Base-by-base conservation (phyloP, 2,329 filamentous ascomycete genomes). In the Monilinia fructigena region DNA sequence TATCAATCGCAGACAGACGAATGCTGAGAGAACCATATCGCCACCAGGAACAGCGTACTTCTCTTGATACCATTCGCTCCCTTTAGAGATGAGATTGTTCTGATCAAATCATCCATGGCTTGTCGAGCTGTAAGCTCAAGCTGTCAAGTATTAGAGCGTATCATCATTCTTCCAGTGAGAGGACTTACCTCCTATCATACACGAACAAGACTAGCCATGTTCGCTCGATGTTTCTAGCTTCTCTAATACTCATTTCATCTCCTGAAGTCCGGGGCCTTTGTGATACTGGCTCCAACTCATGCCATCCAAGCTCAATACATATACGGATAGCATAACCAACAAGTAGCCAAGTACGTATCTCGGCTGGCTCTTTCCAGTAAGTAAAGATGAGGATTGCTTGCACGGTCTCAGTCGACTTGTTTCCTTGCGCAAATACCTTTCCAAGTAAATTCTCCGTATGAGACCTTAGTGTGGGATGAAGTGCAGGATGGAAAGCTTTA, bases 351-450 rank as follows among this genome's bases (percentile, higher is more conserved):
- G 76, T 76, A 16, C 79, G 73, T 14, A 75, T 78, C 66, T 80
- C 79, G 10, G 77, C 75, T 3, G 78, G 77, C 52, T 80, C 77
- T 69, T 80, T 80, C 78, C 78, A 80, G 68, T 79, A 79, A 2
- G 78, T 80, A 7, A 78, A 66, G 11, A 78, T 69, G n/a, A 78
- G 70, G 11, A 79, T 76, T 0, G 76, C 78, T 66, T 80, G 79
- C 1, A 78, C 76, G 8, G 75, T 75, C 61, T 80, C 79, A 2
- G 74, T 71, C 0, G 78, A 80, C 55, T 79, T 79, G 1, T 67
- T 69, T 20, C 78, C 78, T 2, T 70, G 69, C 3, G 72, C 69
- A 52, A 80, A 77, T 14, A 69, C 71, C 11, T 76, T 68, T 8
- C 71, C 67, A 11, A 78, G 71, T 4, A 77, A 66, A 26, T 70